Base-by-base conservation (phyloP, 2,329 filamentous ascomycete genomes). In the Botryotinia narcissicola region DNA sequence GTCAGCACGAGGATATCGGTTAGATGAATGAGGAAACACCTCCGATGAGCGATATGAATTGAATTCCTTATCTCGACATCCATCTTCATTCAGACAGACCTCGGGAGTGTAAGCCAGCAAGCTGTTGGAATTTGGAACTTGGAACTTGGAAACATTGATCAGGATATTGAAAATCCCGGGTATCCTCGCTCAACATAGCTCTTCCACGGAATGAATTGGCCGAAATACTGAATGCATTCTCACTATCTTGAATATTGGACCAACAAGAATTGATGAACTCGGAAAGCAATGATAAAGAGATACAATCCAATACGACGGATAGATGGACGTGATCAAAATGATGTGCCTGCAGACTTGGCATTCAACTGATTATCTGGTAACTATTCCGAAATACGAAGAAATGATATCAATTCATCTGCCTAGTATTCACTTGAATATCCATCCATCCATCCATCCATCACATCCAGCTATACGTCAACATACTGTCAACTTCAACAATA, bases 291-390 rank as follows among this genome's bases (percentile, higher is more conserved):
- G 51, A 61, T n/a, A 16, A 42, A 44, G 61, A 20, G n/a, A 44
- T 42, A 4, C 3, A 3, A 35, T 32, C 35, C 20, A 35, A 35
- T 54, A 54, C 4, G 48, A 54, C 14, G 25, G 46, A 48, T 25
- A 22, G 48, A 51, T 54, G 12, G 48, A n/a, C n/a, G 48, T 54
- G 48, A 54, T 54, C 25, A 54, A 16, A 54, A 14, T 54, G 25
- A 42, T n/a, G 37, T 29, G 40, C 61, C 37, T 63, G 61, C 61
- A 63, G 61, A 44, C 61, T 63, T 44, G 61, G n/a, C 37, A 63
- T 20, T 20, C n/a, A 20, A 44, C 12, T 29, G 25, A 29, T 63
- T 63, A n/a, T 44, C 61, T 20, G 61, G 61, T 44, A 44, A 20
- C 61, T 63, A 63, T 63, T 44, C 37, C 37, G n/a, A 37, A 63